Conservation (phyloP, 805 yeast species). For the Yarrowia sp. region DNA sequence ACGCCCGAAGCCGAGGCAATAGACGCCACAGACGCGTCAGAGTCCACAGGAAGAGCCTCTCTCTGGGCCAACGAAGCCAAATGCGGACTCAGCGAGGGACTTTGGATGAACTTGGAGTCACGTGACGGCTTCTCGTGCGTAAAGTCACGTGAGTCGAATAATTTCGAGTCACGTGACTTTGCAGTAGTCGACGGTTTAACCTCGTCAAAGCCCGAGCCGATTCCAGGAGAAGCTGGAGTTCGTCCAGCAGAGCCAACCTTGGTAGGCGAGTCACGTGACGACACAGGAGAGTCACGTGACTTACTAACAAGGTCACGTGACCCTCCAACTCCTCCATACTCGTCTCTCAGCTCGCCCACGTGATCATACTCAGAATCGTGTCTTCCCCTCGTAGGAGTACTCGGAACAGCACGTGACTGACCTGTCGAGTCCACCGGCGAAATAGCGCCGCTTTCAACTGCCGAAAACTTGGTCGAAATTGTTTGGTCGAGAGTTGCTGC, state of each 20-base stretch:
- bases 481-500: neutral
- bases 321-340: neutral
- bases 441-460: neutral
- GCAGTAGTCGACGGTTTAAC: no score
- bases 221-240: neutral
- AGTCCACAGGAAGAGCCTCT: neutral
- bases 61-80: neutral
- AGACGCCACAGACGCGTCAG: no score
- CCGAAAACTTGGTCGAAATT: neutral
- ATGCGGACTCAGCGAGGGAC: constrained; percentile 14
- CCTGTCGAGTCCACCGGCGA: constrained; percentile 1
- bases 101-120: no score
- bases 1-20: no score
- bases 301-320: no score
- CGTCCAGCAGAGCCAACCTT: no score
- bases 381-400: neutral
- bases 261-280: no score
- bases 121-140: no score
- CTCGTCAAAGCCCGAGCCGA: neutral
- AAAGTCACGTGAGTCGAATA: no score
- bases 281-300: neutral
- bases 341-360: neutral
- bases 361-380: constrained; percentile 9
- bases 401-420: constrained; percentile 14
- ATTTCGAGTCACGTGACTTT: no score